Conservation (phyloP, 2,329 filamentous ascomycete species). For the Tolypocladium nubicola region DNA sequence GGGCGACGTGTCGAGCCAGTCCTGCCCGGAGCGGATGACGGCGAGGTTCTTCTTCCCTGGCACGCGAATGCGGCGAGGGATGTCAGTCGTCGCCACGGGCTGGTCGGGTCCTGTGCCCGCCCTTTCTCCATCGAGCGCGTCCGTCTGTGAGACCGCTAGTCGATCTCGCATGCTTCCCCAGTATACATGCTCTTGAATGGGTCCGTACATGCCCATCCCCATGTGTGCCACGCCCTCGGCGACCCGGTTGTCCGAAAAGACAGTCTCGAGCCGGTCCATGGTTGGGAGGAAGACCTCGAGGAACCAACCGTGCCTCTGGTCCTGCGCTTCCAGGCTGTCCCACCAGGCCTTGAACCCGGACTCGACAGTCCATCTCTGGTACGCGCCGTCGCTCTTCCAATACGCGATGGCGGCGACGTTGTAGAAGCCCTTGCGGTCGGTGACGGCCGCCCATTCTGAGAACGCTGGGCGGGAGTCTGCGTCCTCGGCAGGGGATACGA, state of each 20-base stretch:
- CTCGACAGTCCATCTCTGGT: too few relatives aligned
- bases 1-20: slow-evolving; percentile 28
- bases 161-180: slow-evolving; percentile 37
- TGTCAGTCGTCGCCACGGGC: background rate
- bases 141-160: slow-evolving; percentile 25
- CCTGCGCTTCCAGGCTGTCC: too few relatives aligned
- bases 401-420: too few relatives aligned
- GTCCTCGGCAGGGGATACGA: too few relatives aligned
- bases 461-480: too few relatives aligned
- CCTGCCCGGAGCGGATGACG: slow-evolving; percentile 33
- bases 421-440: too few relatives aligned
- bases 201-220: slow-evolving; percentile 22
- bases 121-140: slow-evolving; percentile 19
- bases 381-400: too few relatives aligned
- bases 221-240: slow-evolving; percentile 30
- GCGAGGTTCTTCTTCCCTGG: slow-evolving; percentile 27
- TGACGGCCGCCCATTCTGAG: too few relatives aligned
- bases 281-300: slow-evolving; percentile 27
- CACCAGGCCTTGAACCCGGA: too few relatives aligned
- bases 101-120: background rate
- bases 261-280: slow-evolving; percentile 24
- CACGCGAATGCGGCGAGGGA: slow-evolving; percentile 15
- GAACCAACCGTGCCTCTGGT: slow-evolving; percentile 12
- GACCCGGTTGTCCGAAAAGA: slow-evolving; percentile 21
- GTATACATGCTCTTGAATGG: slow-evolving; percentile 31